phyloP scores from a whole-genome alignment of 208 protist species.

The Leishmania gerbilli region DNA sequence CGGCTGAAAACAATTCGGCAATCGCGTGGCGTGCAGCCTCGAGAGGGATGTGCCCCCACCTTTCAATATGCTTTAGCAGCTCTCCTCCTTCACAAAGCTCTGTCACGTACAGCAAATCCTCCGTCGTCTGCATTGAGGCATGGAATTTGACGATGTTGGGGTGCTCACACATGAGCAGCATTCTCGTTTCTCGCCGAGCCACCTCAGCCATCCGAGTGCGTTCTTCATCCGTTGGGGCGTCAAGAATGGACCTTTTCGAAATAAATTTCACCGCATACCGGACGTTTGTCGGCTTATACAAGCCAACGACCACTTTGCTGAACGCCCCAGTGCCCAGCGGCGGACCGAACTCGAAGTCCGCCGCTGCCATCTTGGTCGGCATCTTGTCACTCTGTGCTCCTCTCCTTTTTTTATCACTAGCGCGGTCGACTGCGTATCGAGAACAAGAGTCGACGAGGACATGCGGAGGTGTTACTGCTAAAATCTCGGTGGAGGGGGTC shows the following conservation, averaged over 20 bases:
- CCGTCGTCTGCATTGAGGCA: constrained; percentile 78
- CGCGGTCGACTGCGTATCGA: neutral
- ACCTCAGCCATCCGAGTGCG: constrained; percentile 84
- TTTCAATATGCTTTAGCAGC: constrained; percentile 70
- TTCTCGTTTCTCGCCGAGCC: constrained; percentile 76
- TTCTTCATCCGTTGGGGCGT: constrained; percentile 85
- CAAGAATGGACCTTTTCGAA: constrained; percentile 83
- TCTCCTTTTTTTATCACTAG: neutral
- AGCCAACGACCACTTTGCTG: constrained; percentile 85
- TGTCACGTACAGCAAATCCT: constrained; percentile 87
- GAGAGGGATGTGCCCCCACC: constrained; percentile 67
- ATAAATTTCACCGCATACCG: constrained; percentile 88
- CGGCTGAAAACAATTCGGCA: constrained; percentile 94
- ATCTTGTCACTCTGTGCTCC: neutral
- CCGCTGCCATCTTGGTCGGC: constrained; percentile 57
- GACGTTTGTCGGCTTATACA: constrained; percentile 62
- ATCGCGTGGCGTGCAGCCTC: constrained; percentile 84
- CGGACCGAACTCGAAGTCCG: constrained; percentile 80
- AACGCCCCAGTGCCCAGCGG: constrained; percentile 82
- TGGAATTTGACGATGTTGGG: constrained; percentile 88
- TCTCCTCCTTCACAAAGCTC: constrained; percentile 89
- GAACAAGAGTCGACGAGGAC: neutral
- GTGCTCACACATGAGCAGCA: constrained; percentile 90
- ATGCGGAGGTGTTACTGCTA: neutral
- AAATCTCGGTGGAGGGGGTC: neutral